phyloP scores from a whole-genome alignment of 176 grass and related monocot genomes.

The Eleusine indica region DNA sequence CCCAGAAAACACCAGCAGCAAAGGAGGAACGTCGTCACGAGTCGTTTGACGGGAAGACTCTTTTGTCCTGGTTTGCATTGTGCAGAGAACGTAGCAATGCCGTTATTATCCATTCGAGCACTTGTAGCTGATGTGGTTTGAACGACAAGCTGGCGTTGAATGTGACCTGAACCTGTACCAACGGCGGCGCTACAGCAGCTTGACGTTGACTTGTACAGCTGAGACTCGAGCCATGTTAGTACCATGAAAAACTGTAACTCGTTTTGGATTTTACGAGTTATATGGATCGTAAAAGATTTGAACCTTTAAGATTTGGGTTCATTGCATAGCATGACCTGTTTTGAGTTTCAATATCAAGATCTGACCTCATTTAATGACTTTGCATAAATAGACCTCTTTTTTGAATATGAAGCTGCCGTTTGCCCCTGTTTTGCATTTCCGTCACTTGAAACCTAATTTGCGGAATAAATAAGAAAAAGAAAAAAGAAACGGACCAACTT shows the following conservation, averaged over 20 bases:
- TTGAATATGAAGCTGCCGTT: too few species aligned
- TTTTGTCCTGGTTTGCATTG: conserved; percentile 21
- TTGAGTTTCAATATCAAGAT: too few species aligned
- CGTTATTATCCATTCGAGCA: conserved; percentile 1
- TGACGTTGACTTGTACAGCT: background rate
- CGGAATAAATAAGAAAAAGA: too few species aligned
- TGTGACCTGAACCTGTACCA: background rate
- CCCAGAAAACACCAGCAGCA: conserved; percentile 38
- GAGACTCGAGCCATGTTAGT: background rate
- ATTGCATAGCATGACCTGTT: too few species aligned
- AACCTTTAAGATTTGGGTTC: too few species aligned
- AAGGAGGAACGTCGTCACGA: background rate
- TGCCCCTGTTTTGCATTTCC: too few species aligned
- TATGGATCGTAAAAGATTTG: too few species aligned
- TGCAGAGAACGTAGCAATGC: conserved; percentile 29
- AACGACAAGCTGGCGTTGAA: conserved; percentile 39
- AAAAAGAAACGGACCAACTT: too few species aligned
- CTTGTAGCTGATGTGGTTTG: conserved; percentile 35
- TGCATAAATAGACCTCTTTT: too few species aligned
- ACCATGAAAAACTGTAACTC: background rate
- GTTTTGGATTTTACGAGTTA: too few species aligned
- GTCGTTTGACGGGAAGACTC: conserved; percentile 36
- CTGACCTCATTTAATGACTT: too few species aligned
- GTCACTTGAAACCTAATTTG: too few species aligned
- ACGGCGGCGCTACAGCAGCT: conserved; percentile 13